These are phyloP conservation scores for Volvariella volvacea DNA, from an alignment of 1,284 basidiomycete genomes.

Conservation along the genomic window DNA sequence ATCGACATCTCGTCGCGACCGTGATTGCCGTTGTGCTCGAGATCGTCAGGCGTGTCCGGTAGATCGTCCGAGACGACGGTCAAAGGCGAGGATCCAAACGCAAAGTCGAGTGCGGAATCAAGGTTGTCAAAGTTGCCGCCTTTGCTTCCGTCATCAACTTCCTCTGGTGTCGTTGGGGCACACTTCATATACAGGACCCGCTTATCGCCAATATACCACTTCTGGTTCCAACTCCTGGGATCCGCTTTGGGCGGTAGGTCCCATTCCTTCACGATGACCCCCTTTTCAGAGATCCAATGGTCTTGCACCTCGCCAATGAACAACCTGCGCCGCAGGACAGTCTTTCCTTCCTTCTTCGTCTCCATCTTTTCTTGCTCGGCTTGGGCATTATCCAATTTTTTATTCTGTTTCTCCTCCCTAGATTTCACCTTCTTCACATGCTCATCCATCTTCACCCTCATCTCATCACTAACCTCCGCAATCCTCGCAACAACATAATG, in stretches of 20 bases:
- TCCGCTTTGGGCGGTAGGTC: neutral
- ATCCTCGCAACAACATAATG: too few species aligned
- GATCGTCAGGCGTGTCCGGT: too few species aligned
- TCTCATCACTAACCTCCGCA: too few species aligned
- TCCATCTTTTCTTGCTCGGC: neutral
- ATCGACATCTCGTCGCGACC: too few species aligned
- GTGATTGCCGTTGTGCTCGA: too few species aligned
- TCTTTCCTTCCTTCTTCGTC: neutral
- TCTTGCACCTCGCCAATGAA: neutral
- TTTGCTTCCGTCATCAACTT: too few species aligned
- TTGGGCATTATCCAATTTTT: neutral
- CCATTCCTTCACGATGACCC: neutral
- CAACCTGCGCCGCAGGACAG: neutral
- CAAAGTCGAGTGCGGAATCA: too few species aligned
- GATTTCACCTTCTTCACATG: neutral
- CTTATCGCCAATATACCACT: slow-evolving; percentile 1
- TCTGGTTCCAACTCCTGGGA: neutral
- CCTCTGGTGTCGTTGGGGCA: too few species aligned
- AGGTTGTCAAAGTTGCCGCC: too few species aligned
- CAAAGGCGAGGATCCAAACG: too few species aligned
- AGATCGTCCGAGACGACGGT: too few species aligned
- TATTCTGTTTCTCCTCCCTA: neutral
- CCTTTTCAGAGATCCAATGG: neutral
- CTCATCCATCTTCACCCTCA: neutral
- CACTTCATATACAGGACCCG: neutral